Evolutionary conservation across 495 filamentous ascomycete genomes (phyloP), one percentile per base, ranked within the genome.

Genomic region (Apodospora peruviana): DNA sequence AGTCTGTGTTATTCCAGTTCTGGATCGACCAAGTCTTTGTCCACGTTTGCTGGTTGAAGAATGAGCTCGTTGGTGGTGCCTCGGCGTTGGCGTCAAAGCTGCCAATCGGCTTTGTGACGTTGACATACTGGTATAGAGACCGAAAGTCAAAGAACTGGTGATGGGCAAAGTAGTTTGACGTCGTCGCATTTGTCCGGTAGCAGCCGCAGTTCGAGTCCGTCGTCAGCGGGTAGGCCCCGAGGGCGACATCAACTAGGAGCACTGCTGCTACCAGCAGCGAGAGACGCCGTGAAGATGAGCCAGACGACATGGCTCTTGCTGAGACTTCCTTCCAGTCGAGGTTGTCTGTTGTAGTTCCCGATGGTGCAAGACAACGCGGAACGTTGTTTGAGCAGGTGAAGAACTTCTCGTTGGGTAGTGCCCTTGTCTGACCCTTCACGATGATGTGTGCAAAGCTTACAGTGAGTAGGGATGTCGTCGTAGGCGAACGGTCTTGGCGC

Each of bases 91-190:
- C 50, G 20, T 59, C 57, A 22, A 61, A 61, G 39, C 29, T 46
- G 24, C 19, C 17, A 23, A 66, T 36, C 3, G 60, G 57, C 17
- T 51, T 36, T 4, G 62, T 45, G 14, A 50, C 45, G 19, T 51
- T 57, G 43, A 47, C 56, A 50, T 70, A 59, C 32, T 68, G 59
- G 3, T 57, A 57, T 42, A 77, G 57, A n/a, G 71, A 69, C 40
- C 83, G 77, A 58, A 82, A 87, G 64, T 86, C 84, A 68, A 75
- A 83, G 62, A 87, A 78, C 39, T 77, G 72, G 68, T 86, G 79
- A 60, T 80, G 73, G 40, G 73, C 72, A 61, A 86, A 86, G 66
- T 83, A 84, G 24, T 75, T 74, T 27, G 66, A 42, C 16, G 61
- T 62, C 14, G 70, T 64, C 12, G 64, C 58, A 53, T 75, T 75